Evolutionary conservation across 768 basidiomycete species (phyloP), one percentile per base, ranked within the genome.

Genomic region (Naematelia aurantialba): DNA sequence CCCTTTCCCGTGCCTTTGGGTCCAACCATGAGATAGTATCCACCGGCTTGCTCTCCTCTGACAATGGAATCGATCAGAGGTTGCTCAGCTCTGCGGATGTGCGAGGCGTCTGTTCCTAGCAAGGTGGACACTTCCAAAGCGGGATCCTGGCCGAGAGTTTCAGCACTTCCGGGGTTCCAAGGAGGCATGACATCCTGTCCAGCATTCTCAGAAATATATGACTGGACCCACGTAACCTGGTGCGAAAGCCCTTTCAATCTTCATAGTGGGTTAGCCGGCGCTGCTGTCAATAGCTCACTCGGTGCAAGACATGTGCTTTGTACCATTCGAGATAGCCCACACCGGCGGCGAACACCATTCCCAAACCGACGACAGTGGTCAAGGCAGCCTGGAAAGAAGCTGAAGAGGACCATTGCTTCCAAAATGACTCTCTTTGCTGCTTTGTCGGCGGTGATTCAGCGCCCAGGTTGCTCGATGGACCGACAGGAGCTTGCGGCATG

Each of bases 1-100:
- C 86, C 85, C 79, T 91, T 89, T 4, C 88, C 87, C 17, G 85
- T 84, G n/a, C 89, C 87, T 84, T 91, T 91, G 5, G 87, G 83
- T 1, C 88, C 89, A 47, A 91, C 80, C 27, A 91, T 76, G 63
- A 91, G 79, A 74, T 84, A 88, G 76, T 89, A 91, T 73, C 85
- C 83, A 2, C 88, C 88, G 13, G 81, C 69, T 67, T 89, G 85
- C 26, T 81, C 78, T 30, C 89, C 92, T 53, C 85, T 80, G 27
- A 96, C 83, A 68, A 94, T 89, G 31, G 81, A 78, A 78, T 94
- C 88, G 61, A 94, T 84, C 26, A 80, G 67, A 47, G 85, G 83
- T 73, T 92, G 88, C 70, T 91, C 89, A 65, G 81, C 82, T 51
- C 91, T 82, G 22, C 85, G 81, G 27, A 91, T 79, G 75, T 86